Percentiles rank a stretch among this genome's conserved stretches.
Evolutionary conservation across 768 basidiomycete genomes (phyloP).

Genomic region (Suillus subluteus): DNA sequence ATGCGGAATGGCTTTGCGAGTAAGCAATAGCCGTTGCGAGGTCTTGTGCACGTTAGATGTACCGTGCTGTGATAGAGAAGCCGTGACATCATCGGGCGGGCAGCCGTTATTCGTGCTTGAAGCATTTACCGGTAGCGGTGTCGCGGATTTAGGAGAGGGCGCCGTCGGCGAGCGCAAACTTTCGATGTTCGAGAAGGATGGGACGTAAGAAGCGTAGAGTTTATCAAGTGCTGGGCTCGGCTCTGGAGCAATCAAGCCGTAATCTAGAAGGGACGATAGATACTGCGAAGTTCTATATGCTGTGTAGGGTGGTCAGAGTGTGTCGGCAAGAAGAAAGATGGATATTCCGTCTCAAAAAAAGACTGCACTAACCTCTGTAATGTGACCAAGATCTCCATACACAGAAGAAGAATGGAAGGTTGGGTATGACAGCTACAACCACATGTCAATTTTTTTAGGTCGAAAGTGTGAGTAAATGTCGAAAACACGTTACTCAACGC

Average conservation of each 20-base stretch:
- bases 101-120: not conserved
- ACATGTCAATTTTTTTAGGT: conserved; percentile 3
- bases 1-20: conserved; percentile 54
- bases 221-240: conserved; percentile 56
- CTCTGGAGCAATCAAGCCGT: conserved; percentile 58
- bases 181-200: conserved; percentile 19
- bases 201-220: conserved; percentile 48
- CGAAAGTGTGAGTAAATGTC: conserved; percentile 5
- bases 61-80: conserved; percentile 8
- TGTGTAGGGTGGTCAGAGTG: conserved; percentile 28
- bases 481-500: not conserved
- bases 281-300: conserved; percentile 75
- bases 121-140: not conserved
- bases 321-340: not conserved
- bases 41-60: conserved; percentile 8
- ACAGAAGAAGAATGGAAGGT: conserved; percentile 85
- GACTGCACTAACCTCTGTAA: conserved; percentile 59
- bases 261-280: conserved; percentile 60
- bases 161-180: conserved; percentile 15
- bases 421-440: conserved; percentile 71
- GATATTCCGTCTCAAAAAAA: conserved; percentile 5
- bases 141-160: conserved; percentile 11
- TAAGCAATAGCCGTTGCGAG: conserved; percentile 47
- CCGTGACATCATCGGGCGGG: not conserved
- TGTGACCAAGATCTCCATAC: conserved; percentile 87